Percentiles rank a stretch among this genome's conserved stretches.
These are phyloP conservation scores for Colletotrichum lini DNA, from an alignment of 2,329 filamentous ascomycete species.

Conservation along the genomic window DNA sequence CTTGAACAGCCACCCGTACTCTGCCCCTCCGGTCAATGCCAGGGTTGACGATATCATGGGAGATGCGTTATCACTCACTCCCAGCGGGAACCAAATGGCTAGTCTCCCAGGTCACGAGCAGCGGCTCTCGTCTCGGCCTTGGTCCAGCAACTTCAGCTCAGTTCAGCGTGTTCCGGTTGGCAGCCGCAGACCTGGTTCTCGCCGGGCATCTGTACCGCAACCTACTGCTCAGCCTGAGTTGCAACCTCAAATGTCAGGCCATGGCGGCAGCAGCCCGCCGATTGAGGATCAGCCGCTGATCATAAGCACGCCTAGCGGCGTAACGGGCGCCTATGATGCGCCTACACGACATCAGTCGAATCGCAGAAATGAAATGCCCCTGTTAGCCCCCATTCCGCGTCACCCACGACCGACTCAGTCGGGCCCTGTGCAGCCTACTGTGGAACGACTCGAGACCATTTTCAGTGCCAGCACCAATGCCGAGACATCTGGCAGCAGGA, in stretches of 20 bases:
- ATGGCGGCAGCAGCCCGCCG: conserved; percentile 43
- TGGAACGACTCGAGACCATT: conserved; percentile 70
- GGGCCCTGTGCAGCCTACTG: conserved; percentile 59
- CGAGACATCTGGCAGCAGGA: conserved; percentile 33
- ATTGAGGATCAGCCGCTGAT: conserved; percentile 69
- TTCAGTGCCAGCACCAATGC: conserved; percentile 55
- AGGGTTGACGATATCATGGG: conserved; percentile 52
- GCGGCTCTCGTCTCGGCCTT: conserved; percentile 56
- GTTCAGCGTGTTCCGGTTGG: conserved; percentile 59
- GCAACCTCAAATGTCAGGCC: conserved; percentile 33
- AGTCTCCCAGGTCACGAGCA: conserved; percentile 56
- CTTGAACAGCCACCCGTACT: conserved; percentile 55
- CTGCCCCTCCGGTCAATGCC: conserved; percentile 54
- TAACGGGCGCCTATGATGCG: conserved; percentile 67
- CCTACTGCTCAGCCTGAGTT: conserved; percentile 33
- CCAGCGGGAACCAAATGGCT: conserved; percentile 57
- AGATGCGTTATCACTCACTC: conserved; percentile 55
- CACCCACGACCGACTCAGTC: conserved; percentile 60
- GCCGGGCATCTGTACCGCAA: conserved; percentile 32
- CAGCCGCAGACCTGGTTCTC: conserved; percentile 47
- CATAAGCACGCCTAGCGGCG: conserved; percentile 72
- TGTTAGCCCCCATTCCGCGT: conserved; percentile 68
- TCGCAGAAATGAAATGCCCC: conserved; percentile 58
- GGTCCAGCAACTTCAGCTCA: conserved; percentile 60
- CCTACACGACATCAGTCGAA: conserved; percentile 54